Conservation (phyloP, 495 filamentous ascomycete species). For the Ramalina peruviana region DNA sequence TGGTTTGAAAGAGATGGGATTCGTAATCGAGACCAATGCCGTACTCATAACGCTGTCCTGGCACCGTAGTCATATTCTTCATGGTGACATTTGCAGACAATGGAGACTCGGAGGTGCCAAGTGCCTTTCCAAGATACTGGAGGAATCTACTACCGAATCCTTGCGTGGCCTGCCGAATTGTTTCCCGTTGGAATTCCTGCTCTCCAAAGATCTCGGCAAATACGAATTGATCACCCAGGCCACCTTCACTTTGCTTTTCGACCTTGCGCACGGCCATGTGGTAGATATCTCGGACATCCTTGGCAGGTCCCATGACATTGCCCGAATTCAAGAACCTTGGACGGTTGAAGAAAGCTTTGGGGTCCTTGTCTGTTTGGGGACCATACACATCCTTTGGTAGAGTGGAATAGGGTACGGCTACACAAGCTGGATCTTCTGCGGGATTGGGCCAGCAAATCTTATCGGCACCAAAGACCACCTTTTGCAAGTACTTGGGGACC, state of each 20-base stretch:
- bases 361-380: conserved; percentile 33
- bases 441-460: conserved; percentile 40
- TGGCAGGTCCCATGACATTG: conserved; percentile 37
- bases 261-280: conserved; percentile 30
- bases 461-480: conserved; percentile 45
- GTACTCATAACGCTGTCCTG: conserved; percentile 38
- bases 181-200: conserved; percentile 43
- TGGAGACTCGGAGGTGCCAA: conserved; percentile 30
- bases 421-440: conserved; percentile 35
- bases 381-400: conserved; percentile 46
- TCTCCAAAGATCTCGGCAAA: conserved; percentile 44
- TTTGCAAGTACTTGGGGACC: conserved; percentile 38
- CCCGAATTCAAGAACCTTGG: conserved; percentile 40
- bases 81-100: conserved; percentile 32
- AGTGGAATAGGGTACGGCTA: conserved; percentile 38
- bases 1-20: conserved; percentile 40
- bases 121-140: conserved; percentile 29
- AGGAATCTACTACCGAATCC: conserved; percentile 24
- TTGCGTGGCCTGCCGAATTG: conserved; percentile 26
- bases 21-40: conserved; percentile 45
- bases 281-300: conserved; percentile 38
- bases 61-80: conserved; percentile 23
- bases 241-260: conserved; percentile 22
- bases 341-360: conserved; percentile 32
- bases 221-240: conserved; percentile 32